Base-by-base conservation (phyloP, 352 stramenopile species). In the Elongisporangium undulatum region DNA sequence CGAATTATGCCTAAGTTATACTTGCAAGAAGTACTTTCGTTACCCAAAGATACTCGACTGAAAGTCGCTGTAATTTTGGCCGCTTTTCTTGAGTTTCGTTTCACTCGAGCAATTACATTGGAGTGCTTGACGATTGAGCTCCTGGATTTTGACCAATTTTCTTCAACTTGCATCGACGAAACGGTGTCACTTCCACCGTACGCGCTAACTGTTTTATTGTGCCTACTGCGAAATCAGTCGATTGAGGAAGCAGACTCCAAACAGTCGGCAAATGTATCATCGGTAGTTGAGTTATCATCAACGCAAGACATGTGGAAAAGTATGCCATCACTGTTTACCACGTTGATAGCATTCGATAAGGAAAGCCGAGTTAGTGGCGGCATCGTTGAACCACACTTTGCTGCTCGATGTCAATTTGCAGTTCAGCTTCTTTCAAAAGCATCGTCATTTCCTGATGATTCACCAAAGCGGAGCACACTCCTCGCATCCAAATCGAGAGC, bases 81-180 rank as follows among this genome's bases (percentile, higher is more conserved):
- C 21, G 49, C 64, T 8, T 74, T 69, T 21, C 54, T 89, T 15
- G 71, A 82, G 7, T 88, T 88, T 53, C 58, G 45, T 9, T 78
- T 81, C 15, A 55, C 67, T 0, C 67, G 56, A 13, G 48, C 67
- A 12, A 64, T 91, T 5, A 38, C 87, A 19, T 51, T 63, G 0
- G 81, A 91, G 45, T 75, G 74, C 0, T 51, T 89, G 49, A 77
- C 62, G 16, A 76, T 89, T 22, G 55, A 59, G 2, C 61, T 83
- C 17, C 59, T 91, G 3, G 76, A 71, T 16, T 65, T 61, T 22
- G 34, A 24, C 17, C 22, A 51, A 0, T 64, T 68, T 19, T 64
- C 65, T 1, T 53, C 58, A 1, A 59, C 62, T 19, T 56, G 50
- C 4, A 70, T 82, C 23, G 65, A 74, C 29, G 81, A 85, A 20